Conservation (phyloP, 192 early-diverging fungal genomes). For the Podila clonocystis region DNA sequence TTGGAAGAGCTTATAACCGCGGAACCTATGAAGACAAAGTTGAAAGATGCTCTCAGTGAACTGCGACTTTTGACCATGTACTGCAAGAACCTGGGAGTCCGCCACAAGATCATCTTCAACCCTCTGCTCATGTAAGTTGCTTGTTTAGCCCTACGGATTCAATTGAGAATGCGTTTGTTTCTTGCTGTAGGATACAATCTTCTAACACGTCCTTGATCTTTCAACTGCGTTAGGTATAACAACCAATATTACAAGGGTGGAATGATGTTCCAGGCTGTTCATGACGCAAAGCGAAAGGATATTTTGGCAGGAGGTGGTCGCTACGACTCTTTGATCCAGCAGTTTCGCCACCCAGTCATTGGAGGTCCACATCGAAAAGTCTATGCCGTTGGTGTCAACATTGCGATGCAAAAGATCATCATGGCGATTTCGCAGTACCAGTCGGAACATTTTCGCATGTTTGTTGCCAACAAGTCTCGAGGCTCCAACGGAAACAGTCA, state of each 20-base stretch:
- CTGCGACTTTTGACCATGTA: constrained; percentile 52
- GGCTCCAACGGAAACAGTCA: constrained; percentile 2
- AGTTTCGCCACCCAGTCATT: constrained; percentile 59
- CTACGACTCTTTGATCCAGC: constrained; percentile 64
- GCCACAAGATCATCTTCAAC: constrained; percentile 59
- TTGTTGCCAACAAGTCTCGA: constrained; percentile 57
- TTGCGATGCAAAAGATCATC: constrained; percentile 79
- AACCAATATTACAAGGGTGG: constrained; percentile 69
- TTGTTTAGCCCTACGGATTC: background rate
- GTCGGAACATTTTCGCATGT: constrained; percentile 53
- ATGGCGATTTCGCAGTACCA: constrained; percentile 71
- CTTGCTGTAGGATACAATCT: background rate
- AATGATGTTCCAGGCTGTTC: constrained; percentile 64
- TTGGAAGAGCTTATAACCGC: constrained; percentile 57
- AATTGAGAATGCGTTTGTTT: background rate
- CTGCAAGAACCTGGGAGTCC: constrained; percentile 58
- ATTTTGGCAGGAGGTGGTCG: constrained; percentile 66
- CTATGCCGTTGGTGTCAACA: constrained; percentile 83
- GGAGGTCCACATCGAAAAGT: constrained; percentile 48
- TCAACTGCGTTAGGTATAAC: constrained; percentile 46
- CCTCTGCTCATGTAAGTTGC: constrained; percentile 62
- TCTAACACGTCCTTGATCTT: background rate
- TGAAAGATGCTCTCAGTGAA: constrained; percentile 52
- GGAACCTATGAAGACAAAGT: constrained; percentile 47
- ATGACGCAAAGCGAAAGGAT: constrained; percentile 60